phyloP scores from a whole-genome alignment of 2,329 filamentous ascomycete genomes.

The Aspergillus hortae region DNA sequence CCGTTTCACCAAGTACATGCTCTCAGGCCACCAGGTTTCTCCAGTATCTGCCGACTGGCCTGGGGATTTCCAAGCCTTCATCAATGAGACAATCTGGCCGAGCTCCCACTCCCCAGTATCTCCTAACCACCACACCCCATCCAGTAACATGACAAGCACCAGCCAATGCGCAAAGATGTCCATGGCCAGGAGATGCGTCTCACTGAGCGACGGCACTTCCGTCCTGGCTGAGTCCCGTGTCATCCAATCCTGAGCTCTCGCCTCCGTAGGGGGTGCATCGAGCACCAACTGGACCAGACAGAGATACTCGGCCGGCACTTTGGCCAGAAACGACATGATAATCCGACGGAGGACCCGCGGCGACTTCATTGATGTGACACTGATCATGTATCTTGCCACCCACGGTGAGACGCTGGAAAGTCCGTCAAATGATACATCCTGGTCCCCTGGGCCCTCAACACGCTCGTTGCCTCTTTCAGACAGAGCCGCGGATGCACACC shows the following conservation, averaged over 20 bases:
- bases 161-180: constrained; percentile 33
- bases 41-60: constrained; percentile 4
- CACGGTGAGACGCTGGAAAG: constrained; percentile 30
- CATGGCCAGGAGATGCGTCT: constrained; percentile 16
- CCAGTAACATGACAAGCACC: constrained; percentile 27
- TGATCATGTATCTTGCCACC: constrained; percentile 35
- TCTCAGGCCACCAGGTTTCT: constrained; percentile 24
- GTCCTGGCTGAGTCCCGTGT: constrained; percentile 1
- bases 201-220: constrained; percentile 2
- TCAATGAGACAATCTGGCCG: constrained; percentile 18
- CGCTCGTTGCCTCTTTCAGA: not conserved
- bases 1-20: constrained; percentile 18
- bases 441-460: not conserved
- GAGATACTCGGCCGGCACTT: constrained; percentile 32
- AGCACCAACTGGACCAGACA: constrained; percentile 34
- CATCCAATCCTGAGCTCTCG: constrained; percentile 2
- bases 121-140: constrained; percentile 34
- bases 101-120: constrained; percentile 26
- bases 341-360: constrained; percentile 33
- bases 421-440: not conserved
- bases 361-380: constrained; percentile 30
- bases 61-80: constrained; percentile 12
- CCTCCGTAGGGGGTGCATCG: constrained; percentile 2
- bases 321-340: constrained; percentile 43
- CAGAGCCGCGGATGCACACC: constrained; percentile 19